A percentile compares a stretch with the other conserved stretches of the same genome.
phyloP scores from a whole-genome alignment of 805 yeast species.

The Ogataea degrootiae region DNA sequence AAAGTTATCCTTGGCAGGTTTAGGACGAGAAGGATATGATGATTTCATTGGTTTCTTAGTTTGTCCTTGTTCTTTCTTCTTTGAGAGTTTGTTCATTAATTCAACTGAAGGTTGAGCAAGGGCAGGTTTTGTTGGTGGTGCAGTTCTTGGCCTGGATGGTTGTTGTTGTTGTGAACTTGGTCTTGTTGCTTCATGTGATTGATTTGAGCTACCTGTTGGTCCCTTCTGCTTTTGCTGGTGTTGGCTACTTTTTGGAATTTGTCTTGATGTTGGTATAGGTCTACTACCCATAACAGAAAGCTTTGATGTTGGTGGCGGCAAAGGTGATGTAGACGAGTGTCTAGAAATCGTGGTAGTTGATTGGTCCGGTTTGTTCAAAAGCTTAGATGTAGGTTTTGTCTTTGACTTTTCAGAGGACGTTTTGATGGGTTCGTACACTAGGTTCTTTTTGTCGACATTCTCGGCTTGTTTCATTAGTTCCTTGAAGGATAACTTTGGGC shows the following conservation, averaged over 20 bases:
- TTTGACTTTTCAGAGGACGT: slow-evolving; percentile 10
- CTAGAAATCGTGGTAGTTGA: background rate
- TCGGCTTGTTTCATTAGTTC: slow-evolving; percentile 70
- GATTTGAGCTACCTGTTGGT: too few relatives aligned
- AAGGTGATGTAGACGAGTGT: background rate
- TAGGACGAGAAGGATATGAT: background rate
- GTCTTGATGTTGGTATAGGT: background rate
- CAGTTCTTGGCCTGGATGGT: background rate
- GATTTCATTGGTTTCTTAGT: slow-evolving; percentile 2
- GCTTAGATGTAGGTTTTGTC: background rate
- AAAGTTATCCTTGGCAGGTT: slow-evolving; percentile 14
- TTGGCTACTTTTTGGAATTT: too few relatives aligned
- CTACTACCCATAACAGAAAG: too few relatives aligned
- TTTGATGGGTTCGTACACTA: slow-evolving; percentile 29
- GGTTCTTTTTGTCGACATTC: slow-evolving; percentile 46
- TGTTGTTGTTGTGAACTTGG: too few relatives aligned
- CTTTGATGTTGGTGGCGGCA: background rate
- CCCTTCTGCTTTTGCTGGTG: too few relatives aligned
- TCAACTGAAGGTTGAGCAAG: slow-evolving; percentile 56
- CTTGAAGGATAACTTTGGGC: slow-evolving; percentile 51
- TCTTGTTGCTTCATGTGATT: too few relatives aligned
- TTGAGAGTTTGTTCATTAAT: slow-evolving; percentile 42
- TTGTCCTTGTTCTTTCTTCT: slow-evolving; percentile 15
- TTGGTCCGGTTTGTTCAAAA: background rate
- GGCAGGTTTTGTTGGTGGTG: slow-evolving; percentile 6